phyloP scores from a whole-genome alignment of 2,329 filamentous ascomycete genomes.

The Pseudogymnoascus sp. region DNA sequence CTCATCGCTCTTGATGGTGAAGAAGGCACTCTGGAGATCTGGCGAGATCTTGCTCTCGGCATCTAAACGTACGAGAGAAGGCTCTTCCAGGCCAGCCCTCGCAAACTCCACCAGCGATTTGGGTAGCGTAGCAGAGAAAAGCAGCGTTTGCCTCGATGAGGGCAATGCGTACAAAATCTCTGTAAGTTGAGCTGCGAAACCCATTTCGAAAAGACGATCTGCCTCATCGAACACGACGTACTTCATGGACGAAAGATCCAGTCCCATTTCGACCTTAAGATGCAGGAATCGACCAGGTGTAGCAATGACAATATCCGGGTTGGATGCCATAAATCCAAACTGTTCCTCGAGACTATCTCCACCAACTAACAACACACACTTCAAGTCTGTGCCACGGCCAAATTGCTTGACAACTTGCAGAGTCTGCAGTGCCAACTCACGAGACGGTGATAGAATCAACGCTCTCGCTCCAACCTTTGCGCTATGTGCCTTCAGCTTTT shows the following conservation, averaged over 20 bases:
- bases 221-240: constrained; percentile 98
- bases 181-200: constrained; percentile 84
- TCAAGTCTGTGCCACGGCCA: constrained; percentile 80
- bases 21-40: constrained; percentile 92
- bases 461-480: constrained; percentile 78
- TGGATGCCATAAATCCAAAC: constrained; percentile 83
- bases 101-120: constrained; percentile 95
- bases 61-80: constrained; percentile 80
- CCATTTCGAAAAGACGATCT: constrained; percentile 96
- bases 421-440: constrained; percentile 91
- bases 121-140: constrained; percentile 93
- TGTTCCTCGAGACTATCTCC: constrained; percentile 95
- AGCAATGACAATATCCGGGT: constrained; percentile 95
- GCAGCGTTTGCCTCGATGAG: constrained; percentile 72
- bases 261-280: constrained; percentile 89
- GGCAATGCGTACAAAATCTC: constrained; percentile 91
- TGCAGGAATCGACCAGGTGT: constrained; percentile 95
- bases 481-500: constrained; percentile 82
- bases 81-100: constrained; percentile 84
- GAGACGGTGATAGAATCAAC: constrained; percentile 81
- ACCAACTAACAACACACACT: constrained; percentile 83
- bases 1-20: constrained; percentile 83
- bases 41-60: constrained; percentile 94
- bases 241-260: constrained; percentile 82
- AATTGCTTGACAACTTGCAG: constrained; percentile 95